Conservation (phyloP, 2,329 filamentous ascomycete species). For the Diaporthe sp. region DNA sequence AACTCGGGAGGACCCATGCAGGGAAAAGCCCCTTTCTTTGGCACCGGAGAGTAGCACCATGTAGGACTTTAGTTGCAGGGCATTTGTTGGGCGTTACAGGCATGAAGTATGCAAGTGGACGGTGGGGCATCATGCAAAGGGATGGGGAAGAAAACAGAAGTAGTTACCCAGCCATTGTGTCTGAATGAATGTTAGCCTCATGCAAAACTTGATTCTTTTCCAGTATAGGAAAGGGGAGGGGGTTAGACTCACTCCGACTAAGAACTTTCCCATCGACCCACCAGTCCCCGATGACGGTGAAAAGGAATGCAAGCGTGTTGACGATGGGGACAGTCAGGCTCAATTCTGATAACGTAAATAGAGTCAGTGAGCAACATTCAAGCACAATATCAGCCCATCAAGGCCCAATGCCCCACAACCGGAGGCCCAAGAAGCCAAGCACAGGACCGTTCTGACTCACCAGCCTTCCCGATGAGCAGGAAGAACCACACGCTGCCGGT, state of each 20-base stretch:
- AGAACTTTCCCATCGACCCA: conserved; percentile 94
- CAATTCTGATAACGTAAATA: conserved; percentile 71
- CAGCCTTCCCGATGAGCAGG: conserved; percentile 87
- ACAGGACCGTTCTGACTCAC: conserved; percentile 21
- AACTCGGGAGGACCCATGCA: background rate
- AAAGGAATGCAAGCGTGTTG: conserved; percentile 95
- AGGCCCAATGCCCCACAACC: conserved; percentile 20
- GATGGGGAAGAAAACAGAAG: background rate
- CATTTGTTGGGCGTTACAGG: background rate
- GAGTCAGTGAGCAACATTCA: background rate
- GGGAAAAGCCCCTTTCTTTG: background rate
- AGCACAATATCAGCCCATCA: background rate
- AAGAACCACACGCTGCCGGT: conserved; percentile 99
- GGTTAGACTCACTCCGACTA: conserved; percentile 72
- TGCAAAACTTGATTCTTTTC: background rate
- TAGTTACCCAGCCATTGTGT: conserved; percentile 76
- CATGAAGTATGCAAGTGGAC: too few species aligned
- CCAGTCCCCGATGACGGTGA: conserved; percentile 95
- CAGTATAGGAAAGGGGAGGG: background rate
- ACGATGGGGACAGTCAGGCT: conserved; percentile 95
- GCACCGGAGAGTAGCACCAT: background rate
- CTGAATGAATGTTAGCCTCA: conserved; percentile 56
- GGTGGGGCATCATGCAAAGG: background rate
- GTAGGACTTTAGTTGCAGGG: background rate
- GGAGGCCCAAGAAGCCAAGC: too few species aligned